A percentile compares a stretch with the other conserved stretches of the same genome.
These are phyloP conservation scores for Orychophragmus violaceus DNA, from an alignment of 345 rosid species.

Conservation along the genomic window DNA sequence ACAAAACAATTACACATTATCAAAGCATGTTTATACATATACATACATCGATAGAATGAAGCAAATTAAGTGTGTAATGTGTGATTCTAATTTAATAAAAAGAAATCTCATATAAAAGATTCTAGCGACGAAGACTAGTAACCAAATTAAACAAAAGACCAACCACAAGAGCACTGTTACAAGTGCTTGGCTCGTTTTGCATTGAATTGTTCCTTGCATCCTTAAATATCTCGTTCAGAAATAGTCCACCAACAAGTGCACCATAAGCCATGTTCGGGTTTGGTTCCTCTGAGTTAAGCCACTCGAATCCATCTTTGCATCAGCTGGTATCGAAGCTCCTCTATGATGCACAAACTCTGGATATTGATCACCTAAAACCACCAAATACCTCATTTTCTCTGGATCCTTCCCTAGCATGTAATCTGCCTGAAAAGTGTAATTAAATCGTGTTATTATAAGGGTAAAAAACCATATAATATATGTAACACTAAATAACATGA, in stretches of 20 bases:
- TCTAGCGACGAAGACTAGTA: slow-evolving; percentile 38
- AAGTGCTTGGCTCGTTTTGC: slow-evolving; percentile 81
- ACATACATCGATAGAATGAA: not conserved
- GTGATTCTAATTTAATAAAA: slow-evolving; percentile 4
- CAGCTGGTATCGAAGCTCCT: slow-evolving; percentile 79
- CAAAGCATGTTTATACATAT: not conserved
- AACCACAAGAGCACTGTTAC: slow-evolving; percentile 67
- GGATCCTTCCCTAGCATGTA: slow-evolving; percentile 31
- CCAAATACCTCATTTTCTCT: slow-evolving; percentile 30
- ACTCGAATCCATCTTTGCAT: slow-evolving; percentile 70
- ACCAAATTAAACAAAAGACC: slow-evolving; percentile 73
- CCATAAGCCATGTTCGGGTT: slow-evolving; percentile 80
- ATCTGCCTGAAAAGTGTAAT: slow-evolving; percentile 25
- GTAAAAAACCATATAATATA: no score
- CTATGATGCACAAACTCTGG: slow-evolving; percentile 78
- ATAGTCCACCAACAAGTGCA: slow-evolving; percentile 86
- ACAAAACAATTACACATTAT: not conserved
- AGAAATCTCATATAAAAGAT: slow-evolving; percentile 10
- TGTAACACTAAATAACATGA: no score
- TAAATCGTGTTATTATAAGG: no score
- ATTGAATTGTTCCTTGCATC: slow-evolving; percentile 60
- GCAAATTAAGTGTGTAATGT: not conserved
- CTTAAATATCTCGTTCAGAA: slow-evolving; percentile 52
- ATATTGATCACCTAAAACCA: slow-evolving; percentile 37
- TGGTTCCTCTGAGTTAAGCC: slow-evolving; percentile 58